A percentile compares a stretch with the other conserved stretches of the same genome.
These are phyloP conservation scores for Bruguiera sexangula DNA, from an alignment of 345 rosid genomes.

Conservation along the genomic window DNA sequence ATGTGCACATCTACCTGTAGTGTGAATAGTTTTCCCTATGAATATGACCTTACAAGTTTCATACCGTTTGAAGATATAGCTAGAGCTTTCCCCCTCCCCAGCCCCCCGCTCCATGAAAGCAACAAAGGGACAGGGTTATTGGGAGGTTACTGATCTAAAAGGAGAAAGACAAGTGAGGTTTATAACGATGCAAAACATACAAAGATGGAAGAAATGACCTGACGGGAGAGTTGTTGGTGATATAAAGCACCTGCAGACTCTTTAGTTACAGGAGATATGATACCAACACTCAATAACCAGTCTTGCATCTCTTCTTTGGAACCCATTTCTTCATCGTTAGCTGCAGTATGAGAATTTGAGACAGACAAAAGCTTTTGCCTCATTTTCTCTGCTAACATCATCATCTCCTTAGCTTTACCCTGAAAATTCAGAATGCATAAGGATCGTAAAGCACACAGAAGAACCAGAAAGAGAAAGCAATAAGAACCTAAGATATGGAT, in stretches of 20 bases:
- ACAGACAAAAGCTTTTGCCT: conserved; percentile 81
- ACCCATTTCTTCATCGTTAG: conserved; percentile 81
- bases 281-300: conserved; percentile 94
- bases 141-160: not conserved
- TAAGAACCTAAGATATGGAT: not conserved
- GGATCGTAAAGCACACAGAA: conserved; percentile 13
- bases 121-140: too few species aligned
- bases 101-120: too few species aligned
- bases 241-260: conserved; percentile 95
- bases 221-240: conserved; percentile 87
- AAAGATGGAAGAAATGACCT: conserved; percentile 48
- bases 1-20: too few species aligned
- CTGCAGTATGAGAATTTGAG: conserved; percentile 46
- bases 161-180: too few species aligned
- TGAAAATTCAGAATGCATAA: conserved; percentile 31
- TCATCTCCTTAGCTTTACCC: conserved; percentile 96
- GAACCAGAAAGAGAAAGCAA: not conserved
- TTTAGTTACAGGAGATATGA: conserved; percentile 89
- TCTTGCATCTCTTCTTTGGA: conserved; percentile 95
- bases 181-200: not conserved
- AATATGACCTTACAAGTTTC: too few species aligned
- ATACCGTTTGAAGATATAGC: too few species aligned
- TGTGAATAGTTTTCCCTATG: too few species aligned
- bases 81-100: too few species aligned
- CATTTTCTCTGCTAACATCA: conserved; percentile 87